phyloP scores from a whole-genome alignment of 2,329 filamentous ascomycete species.

The Talaromyces islandicus region DNA sequence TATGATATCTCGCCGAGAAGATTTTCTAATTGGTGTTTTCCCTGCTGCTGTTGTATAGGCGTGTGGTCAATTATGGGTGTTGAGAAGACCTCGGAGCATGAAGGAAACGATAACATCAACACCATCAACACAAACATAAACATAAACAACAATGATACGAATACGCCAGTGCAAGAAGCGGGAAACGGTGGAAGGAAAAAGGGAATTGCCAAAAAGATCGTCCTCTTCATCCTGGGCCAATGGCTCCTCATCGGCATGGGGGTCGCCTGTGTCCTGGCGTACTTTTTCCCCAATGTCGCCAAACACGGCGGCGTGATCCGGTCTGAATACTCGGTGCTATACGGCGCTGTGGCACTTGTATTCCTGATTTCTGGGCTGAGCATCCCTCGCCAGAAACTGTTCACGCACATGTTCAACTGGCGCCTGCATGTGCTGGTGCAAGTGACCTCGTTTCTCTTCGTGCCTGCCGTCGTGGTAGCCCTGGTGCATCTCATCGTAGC shows the following conservation, averaged over 20 bases:
- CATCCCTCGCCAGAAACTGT: slow-evolving; percentile 56
- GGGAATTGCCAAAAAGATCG: slow-evolving; percentile 14
- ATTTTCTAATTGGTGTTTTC: neutral
- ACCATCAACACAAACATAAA: neutral
- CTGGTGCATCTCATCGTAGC: slow-evolving; percentile 48
- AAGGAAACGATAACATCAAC: neutral
- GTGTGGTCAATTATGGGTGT: neutral
- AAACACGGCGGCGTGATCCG: slow-evolving; percentile 41
- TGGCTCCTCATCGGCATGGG: slow-evolving; percentile 62
- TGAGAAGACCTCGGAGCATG: neutral
- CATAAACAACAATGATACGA: neutral
- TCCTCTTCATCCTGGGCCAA: slow-evolving; percentile 44
- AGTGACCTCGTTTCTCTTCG: slow-evolving; percentile 60
- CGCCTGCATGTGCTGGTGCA: slow-evolving; percentile 63
- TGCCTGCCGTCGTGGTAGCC: slow-evolving; percentile 57
- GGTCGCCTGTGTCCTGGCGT: slow-evolving; percentile 47
- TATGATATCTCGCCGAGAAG: neutral
- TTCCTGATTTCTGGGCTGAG: slow-evolving; percentile 68
- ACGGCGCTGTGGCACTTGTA: slow-evolving; percentile 63
- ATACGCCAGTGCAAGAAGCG: neutral
- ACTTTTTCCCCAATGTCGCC: slow-evolving; percentile 46
- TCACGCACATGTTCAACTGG: slow-evolving; percentile 59
- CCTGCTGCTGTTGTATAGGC: neutral
- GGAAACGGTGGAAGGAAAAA: neutral
- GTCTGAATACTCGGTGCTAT: slow-evolving; percentile 49